Base-by-base conservation (phyloP, 768 basidiomycete species). In the Russula foetens region DNA sequence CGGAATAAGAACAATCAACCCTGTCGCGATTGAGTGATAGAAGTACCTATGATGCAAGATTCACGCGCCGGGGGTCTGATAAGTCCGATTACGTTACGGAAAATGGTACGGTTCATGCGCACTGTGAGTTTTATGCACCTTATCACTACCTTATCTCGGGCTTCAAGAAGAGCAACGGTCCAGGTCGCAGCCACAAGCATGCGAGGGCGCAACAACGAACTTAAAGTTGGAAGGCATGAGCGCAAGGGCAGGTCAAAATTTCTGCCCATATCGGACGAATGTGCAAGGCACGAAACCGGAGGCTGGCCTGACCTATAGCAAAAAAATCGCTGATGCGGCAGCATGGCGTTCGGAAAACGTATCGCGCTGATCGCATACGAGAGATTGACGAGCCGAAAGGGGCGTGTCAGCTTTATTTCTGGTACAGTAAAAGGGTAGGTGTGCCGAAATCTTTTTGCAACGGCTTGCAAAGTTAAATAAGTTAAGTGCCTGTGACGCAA, bases 401-500 rank as follows among this genome's bases (percentile, higher is more conserved):
- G 39, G 14, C 39, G 51, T 48, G 44, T 46, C 41, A 47, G 21
- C 12, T 8, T 24, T 59, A n/a, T n/a, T n/a, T n/a, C n/a, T 39
- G 5, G 11, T 4, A 23, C 9, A 3, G 41, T 21, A 43, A 15
- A 35, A 52, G 19, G 24, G 55, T 19, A 4, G 11, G 17, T 12
- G 28, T 28, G 44, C 51, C 43, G 51, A 41, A 48, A n/a, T 33
- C 2, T 35, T 33, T 23, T 24, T 7, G n/a, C 33, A 7, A 28
- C 28, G 45, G 29, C 15, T 15, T n/a, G 23, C 29, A 43, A 35
- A 43, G 45, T 12, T 45, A 47, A 53, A 47, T 41, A 41, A 45
- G 14, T 35, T 21, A 44, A 39, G 61, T 62, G 39, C 61, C 61
- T 62, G 61, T 62, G 61, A 62, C 61, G 61, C 38, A 15, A 33